phyloP scores from a whole-genome alignment of 2,329 filamentous ascomycete genomes.

The Purpureocillium takamizusanense region DNA sequence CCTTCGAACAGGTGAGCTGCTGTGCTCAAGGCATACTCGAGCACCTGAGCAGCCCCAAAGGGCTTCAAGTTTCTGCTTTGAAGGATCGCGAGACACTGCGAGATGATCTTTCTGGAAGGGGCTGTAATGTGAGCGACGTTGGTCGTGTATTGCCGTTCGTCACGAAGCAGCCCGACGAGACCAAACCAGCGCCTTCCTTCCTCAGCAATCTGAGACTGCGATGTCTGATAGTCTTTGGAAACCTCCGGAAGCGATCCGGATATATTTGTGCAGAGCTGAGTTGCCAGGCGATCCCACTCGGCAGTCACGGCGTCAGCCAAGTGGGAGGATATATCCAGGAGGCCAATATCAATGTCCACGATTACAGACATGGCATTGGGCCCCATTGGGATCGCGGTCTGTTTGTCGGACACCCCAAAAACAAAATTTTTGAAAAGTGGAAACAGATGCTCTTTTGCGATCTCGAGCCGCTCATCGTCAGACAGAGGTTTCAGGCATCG shows the following conservation, averaged over 20 bases:
- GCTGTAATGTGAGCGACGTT: constrained; percentile 17
- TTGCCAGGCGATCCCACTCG: constrained; percentile 56
- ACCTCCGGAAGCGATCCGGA: constrained; percentile 72
- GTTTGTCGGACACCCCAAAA: constrained; percentile 31
- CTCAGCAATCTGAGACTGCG: constrained; percentile 59
- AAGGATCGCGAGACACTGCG: constrained; percentile 31
- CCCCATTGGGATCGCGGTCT: constrained; percentile 19
- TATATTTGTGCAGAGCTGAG: constrained; percentile 55
- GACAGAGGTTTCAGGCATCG: constrained; percentile 40
- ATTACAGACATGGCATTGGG: constrained; percentile 28
- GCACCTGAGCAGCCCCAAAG: constrained; percentile 40
- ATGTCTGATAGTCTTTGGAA: constrained; percentile 65
- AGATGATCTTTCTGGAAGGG: constrained; percentile 20
- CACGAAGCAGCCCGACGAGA: constrained; percentile 39
- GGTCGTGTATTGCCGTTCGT: constrained; percentile 14
- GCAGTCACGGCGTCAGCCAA: constrained; percentile 40
- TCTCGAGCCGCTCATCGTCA: constrained; percentile 32
- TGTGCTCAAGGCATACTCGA: constrained; percentile 28
- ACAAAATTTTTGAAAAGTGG: constrained; percentile 48
- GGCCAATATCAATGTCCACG: constrained; percentile 37
- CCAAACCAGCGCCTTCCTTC: constrained; percentile 61
- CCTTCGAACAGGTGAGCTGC: constrained; percentile 32
- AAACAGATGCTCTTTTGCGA: constrained; percentile 42
- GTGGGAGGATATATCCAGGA: constrained; percentile 28
- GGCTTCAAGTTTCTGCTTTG: constrained; percentile 46